Conservation (phyloP, 306 rosid genomes). For the Oxytropis ochrocephala region DNA sequence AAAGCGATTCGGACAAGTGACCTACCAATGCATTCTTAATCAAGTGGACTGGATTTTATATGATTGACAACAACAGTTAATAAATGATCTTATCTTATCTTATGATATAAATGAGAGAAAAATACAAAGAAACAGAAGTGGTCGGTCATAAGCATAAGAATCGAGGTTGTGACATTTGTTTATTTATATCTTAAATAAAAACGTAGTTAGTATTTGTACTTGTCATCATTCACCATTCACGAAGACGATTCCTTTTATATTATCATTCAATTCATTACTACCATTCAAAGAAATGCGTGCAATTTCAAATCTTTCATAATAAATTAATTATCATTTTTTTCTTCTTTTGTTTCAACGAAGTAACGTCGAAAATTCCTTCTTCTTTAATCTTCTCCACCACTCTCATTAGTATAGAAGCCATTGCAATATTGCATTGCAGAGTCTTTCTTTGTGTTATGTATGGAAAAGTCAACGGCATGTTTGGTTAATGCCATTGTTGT, state of each 20-base stretch:
- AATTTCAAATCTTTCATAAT: conserved; percentile 16
- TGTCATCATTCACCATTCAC: conserved; percentile 21
- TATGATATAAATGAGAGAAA: background rate
- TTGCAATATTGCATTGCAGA: conserved; percentile 19
- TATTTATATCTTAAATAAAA: conserved; percentile 12
- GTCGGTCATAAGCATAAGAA: background rate
- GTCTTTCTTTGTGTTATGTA: background rate
- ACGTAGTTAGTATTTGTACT: background rate
- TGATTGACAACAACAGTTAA: background rate
- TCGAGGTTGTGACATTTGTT: background rate
- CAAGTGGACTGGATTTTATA: too few species aligned
- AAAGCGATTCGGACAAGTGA: too few species aligned
- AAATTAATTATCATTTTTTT: background rate
- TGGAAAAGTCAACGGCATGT: conserved; percentile 40
- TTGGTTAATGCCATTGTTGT: conserved; percentile 32
- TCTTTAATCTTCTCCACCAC: background rate
- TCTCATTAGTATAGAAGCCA: conserved; percentile 11
- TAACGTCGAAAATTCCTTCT: conserved; percentile 23
- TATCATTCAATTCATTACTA: background rate
- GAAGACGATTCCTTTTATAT: conserved; percentile 20
- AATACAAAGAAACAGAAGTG: background rate
- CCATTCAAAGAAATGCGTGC: background rate
- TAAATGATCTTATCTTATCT: background rate
- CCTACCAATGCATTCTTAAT: too few species aligned
- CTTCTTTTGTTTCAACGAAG: conserved; percentile 10